These are phyloP conservation scores for Entomortierella lignicola DNA, from an alignment of 192 early-diverging fungal species.

Conservation along the genomic window DNA sequence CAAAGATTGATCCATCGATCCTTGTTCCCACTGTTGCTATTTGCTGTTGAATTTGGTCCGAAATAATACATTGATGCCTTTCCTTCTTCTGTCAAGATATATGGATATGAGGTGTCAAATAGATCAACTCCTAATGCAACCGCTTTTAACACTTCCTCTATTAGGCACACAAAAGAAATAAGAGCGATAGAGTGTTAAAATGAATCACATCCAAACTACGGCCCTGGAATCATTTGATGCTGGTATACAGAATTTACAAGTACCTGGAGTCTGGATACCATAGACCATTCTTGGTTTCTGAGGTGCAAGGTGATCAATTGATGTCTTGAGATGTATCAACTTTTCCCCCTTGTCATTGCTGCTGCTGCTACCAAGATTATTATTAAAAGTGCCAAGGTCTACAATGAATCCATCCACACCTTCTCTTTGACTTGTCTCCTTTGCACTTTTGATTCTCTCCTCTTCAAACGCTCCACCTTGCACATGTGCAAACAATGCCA, in stretches of 20 bases:
- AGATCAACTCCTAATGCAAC: slow-evolving; percentile 72
- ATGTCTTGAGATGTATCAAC: slow-evolving; percentile 55
- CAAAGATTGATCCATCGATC: slow-evolving; percentile 65
- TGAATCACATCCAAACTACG: too few relatives aligned
- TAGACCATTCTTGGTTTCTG: slow-evolving; percentile 67
- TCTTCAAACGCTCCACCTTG: slow-evolving; percentile 55
- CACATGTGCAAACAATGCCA: slow-evolving; percentile 61
- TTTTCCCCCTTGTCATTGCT: slow-evolving; percentile 25
- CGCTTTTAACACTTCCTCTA: slow-evolving; percentile 62
- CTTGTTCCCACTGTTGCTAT: not conserved
- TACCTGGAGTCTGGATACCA: slow-evolving; percentile 63
- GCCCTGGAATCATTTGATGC: too few relatives aligned
- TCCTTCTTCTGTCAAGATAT: slow-evolving; percentile 72
- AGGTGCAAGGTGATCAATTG: slow-evolving; percentile 55
- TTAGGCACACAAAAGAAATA: not conserved
- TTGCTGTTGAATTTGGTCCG: slow-evolving; percentile 13
- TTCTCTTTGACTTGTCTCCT: slow-evolving; percentile 54
- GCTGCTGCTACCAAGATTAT: too few relatives aligned
- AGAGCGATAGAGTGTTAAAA: not conserved
- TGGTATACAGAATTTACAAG: too few relatives aligned
- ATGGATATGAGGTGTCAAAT: slow-evolving; percentile 78
- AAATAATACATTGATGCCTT: slow-evolving; percentile 71
- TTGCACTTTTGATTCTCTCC: slow-evolving; percentile 59
- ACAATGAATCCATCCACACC: slow-evolving; percentile 48
- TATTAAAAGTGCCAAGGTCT: not conserved